phyloP scores from a whole-genome alignment of 805 yeast species.

The Candida sakaeoensis region DNA sequence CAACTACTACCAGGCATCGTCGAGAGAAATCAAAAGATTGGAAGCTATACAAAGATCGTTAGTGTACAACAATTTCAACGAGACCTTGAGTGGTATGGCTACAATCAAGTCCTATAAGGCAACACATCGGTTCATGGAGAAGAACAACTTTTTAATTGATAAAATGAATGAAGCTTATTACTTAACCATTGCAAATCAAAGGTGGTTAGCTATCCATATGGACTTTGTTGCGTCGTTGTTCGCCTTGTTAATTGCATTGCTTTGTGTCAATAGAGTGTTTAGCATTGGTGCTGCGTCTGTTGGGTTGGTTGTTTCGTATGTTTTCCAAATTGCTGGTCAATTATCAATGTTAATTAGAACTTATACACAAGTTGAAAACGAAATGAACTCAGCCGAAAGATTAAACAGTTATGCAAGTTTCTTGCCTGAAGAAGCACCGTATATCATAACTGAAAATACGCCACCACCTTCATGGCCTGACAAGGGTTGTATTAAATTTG shows the following conservation, averaged over 20 bases:
- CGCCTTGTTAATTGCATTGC: conserved; percentile 26
- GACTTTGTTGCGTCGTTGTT: conserved; percentile 30
- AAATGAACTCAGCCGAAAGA: conserved; percentile 39
- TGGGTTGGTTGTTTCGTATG: conserved; percentile 35
- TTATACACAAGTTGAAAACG: conserved; percentile 37
- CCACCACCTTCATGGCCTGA: conserved; percentile 52
- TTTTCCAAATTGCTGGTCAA: conserved; percentile 33
- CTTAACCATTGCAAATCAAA: conserved; percentile 32
- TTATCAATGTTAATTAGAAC: conserved; percentile 33
- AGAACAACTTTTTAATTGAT: conserved; percentile 25
- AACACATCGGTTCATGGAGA: conserved; percentile 22
- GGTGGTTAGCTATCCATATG: conserved; percentile 34
- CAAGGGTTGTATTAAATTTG: conserved; percentile 44
- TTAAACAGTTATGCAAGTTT: conserved; percentile 44
- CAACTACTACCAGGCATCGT: conserved; percentile 34
- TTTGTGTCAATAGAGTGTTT: conserved; percentile 34
- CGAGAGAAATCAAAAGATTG: conserved; percentile 36
- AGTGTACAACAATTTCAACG: conserved; percentile 39
- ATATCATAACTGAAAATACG: conserved; percentile 36
- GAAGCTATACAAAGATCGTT: conserved; percentile 39
- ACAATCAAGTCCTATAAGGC: conserved; percentile 35
- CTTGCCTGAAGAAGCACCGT: conserved; percentile 66
- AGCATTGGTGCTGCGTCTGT: conserved; percentile 31
- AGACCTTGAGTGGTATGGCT: conserved; percentile 32
- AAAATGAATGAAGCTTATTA: conserved; percentile 37